Percentiles rank a stretch among this genome's conserved stretches.
phyloP scores from a whole-genome alignment of 768 basidiomycete genomes.

The Terana coerulea region DNA sequence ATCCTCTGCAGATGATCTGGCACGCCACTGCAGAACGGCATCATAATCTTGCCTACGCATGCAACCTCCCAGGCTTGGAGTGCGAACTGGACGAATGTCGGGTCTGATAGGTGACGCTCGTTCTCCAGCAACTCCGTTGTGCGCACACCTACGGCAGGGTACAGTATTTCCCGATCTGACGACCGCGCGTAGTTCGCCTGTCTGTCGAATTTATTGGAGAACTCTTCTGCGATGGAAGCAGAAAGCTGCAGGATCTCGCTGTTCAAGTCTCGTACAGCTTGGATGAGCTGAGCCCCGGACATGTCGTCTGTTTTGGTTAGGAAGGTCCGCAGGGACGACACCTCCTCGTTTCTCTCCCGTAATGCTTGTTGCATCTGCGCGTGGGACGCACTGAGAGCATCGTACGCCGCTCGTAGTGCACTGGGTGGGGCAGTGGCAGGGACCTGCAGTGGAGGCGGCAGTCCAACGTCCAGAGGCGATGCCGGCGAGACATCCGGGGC shows the following conservation, averaged over 20 bases:
- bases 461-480: slow-evolving; percentile 10
- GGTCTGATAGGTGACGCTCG: slow-evolving; percentile 27
- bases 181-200: slow-evolving; percentile 18
- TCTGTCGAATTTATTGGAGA: slow-evolving; percentile 21
- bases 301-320: slow-evolving; percentile 33
- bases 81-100: slow-evolving; percentile 33
- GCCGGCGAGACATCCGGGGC: slow-evolving; percentile 16
- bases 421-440: slow-evolving; percentile 16
- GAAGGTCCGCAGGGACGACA: slow-evolving; percentile 30
- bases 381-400: slow-evolving; percentile 23
- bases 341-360: slow-evolving; percentile 28
- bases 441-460: slow-evolving; percentile 2
- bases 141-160: slow-evolving; percentile 25
- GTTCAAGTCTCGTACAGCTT: slow-evolving; percentile 32
- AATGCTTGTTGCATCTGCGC: slow-evolving; percentile 21
- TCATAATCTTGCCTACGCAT: slow-evolving; percentile 28
- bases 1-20: slow-evolving; percentile 27
- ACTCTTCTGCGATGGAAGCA: slow-evolving; percentile 30
- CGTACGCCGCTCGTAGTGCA: slow-evolving; percentile 19
- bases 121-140: slow-evolving; percentile 26
- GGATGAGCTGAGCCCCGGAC: slow-evolving; percentile 31
- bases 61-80: slow-evolving; percentile 35
- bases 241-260: slow-evolving; percentile 33
- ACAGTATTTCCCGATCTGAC: slow-evolving; percentile 26
- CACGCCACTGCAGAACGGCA: slow-evolving; percentile 31